Evolutionary conservation across 2,329 filamentous ascomycete species (phyloP).

Genomic region (Basipetospora sp.): DNA sequence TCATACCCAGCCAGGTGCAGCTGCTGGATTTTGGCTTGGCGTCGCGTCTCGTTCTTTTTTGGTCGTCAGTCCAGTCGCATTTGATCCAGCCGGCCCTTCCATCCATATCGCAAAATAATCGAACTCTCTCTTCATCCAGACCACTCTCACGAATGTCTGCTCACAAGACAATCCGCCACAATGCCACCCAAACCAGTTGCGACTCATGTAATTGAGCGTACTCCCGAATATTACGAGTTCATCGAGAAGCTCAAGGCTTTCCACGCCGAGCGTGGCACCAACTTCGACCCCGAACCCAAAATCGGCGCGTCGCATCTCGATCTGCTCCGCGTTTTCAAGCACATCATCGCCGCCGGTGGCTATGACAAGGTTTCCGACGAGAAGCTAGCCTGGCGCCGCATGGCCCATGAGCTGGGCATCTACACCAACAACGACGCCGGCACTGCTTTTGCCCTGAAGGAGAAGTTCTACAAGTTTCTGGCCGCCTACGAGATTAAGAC

Average conservation of each 20-base stretch:
- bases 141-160: no score
- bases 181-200: slow-evolving; percentile 23
- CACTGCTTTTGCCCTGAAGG: slow-evolving; percentile 75
- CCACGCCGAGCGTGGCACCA: slow-evolving; percentile 65
- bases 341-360: slow-evolving; percentile 62
- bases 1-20: no score
- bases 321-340: slow-evolving; percentile 62
- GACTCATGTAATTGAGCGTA: slow-evolving; percentile 38
- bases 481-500: slow-evolving; percentile 75
- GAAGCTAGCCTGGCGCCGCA: slow-evolving; percentile 72
- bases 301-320: slow-evolving; percentile 65
- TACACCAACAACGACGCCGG: slow-evolving; percentile 62
- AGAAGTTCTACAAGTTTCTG: slow-evolving; percentile 78
- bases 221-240: slow-evolving; percentile 63
- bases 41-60: no score
- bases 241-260: slow-evolving; percentile 58
- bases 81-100: no score
- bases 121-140: no score
- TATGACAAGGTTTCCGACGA: slow-evolving; percentile 75
- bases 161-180: slow-evolving; percentile 7
- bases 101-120: no score
- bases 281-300: slow-evolving; percentile 67
- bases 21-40: no score
- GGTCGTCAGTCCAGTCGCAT: no score
- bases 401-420: slow-evolving; percentile 63